These are phyloP conservation scores for Aegilops umbellulata DNA, from an alignment of 176 grass and related monocot species.

Conservation along the genomic window DNA sequence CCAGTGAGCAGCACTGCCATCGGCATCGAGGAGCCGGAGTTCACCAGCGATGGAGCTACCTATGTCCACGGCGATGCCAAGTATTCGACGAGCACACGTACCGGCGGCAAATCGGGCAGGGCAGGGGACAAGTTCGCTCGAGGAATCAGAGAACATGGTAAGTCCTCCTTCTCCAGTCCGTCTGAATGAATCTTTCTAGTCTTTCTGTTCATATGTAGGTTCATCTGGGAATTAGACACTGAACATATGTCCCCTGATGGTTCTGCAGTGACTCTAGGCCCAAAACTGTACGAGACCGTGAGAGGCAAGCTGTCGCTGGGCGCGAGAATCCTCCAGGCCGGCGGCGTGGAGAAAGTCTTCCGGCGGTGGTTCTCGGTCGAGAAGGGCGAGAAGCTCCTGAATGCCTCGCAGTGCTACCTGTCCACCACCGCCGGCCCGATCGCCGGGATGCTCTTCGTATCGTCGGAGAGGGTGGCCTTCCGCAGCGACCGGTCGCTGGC, in stretches of 20 bases:
- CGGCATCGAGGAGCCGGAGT: slow-evolving; percentile 57
- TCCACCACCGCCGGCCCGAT: slow-evolving; percentile 77
- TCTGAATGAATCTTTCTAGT: background rate
- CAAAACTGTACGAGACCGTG: slow-evolving; percentile 73
- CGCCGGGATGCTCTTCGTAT: slow-evolving; percentile 73
- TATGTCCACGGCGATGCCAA: slow-evolving; percentile 10
- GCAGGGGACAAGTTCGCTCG: slow-evolving; percentile 46
- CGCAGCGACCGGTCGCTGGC: slow-evolving; percentile 59
- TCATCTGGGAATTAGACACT: background rate
- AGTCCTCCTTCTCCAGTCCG: background rate
- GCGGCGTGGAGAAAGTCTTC: slow-evolving; percentile 84
- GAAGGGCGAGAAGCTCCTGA: slow-evolving; percentile 61
- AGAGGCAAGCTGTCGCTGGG: slow-evolving; percentile 78
- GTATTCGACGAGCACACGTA: slow-evolving; percentile 4
- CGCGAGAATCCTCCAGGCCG: slow-evolving; percentile 64
- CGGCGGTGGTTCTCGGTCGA: slow-evolving; percentile 49
- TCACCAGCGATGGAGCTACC: slow-evolving; percentile 19
- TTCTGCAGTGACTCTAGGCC: slow-evolving; percentile 55
- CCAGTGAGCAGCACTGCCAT: slow-evolving; percentile 62
- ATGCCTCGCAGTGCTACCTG: slow-evolving; percentile 76
- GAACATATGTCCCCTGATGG: background rate
- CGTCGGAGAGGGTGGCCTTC: slow-evolving; percentile 63
- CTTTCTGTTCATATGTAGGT: background rate
- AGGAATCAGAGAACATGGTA: slow-evolving; percentile 85
- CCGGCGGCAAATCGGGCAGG: slow-evolving; percentile 38